These are phyloP conservation scores for Mortierella claussenii DNA, from an alignment of 192 early-diverging fungal genomes.

Conservation along the genomic window DNA sequence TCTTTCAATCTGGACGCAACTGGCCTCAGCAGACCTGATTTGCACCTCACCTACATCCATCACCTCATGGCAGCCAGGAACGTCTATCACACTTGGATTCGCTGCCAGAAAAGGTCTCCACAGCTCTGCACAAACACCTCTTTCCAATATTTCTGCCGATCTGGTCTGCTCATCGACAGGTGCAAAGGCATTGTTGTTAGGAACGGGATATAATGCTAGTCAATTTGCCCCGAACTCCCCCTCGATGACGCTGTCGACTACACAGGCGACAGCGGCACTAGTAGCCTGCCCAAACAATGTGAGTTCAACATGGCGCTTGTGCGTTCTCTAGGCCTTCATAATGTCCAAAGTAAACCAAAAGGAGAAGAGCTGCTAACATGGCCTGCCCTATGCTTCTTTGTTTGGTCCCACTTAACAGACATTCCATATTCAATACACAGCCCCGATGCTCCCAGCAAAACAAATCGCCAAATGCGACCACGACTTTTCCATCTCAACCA, in stretches of 20 bases:
- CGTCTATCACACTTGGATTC: constrained; percentile 15
- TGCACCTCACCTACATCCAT: constrained; percentile 9
- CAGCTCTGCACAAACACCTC: not conserved
- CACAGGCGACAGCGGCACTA: constrained; percentile 6
- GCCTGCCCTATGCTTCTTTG: not conserved
- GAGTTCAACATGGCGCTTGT: too few relatives aligned
- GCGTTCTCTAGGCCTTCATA: constrained; percentile 1
- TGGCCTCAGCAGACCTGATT: constrained; percentile 11
- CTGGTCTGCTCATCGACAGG: constrained; percentile 21
- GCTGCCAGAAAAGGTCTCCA: not conserved
- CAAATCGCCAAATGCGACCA: constrained; percentile 2
- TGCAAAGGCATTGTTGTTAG: not conserved
- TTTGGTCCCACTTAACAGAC: not conserved
- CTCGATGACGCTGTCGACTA: not conserved
- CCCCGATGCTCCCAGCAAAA: not conserved
- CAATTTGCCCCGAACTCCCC: constrained; percentile 9
- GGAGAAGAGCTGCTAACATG: not conserved
- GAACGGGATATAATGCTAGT: not conserved
- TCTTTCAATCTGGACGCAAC: not conserved
- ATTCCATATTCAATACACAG: constrained; percentile 15
- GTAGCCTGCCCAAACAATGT: constrained; percentile 32
- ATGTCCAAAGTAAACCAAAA: not conserved
- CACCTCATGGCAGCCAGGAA: not conserved
- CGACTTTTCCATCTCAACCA: not conserved
- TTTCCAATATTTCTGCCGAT: constrained; percentile 11